phyloP scores from a whole-genome alignment of 73 alveolate genomes.

The Uronychia binucleata region DNA sequence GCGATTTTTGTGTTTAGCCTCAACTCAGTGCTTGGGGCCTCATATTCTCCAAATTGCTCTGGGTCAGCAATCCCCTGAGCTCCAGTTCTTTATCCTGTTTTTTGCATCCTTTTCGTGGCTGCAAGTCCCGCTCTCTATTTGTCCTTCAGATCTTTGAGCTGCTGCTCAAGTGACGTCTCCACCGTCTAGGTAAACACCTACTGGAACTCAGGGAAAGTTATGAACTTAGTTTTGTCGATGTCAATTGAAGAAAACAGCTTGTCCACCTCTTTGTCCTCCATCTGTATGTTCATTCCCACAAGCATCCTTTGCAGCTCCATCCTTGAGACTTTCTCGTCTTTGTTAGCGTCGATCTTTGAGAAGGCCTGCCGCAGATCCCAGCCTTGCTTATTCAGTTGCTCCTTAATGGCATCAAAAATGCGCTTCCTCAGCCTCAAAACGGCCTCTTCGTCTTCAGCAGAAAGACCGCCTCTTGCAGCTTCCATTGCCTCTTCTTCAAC shows the following conservation, averaged over 20 bases:
- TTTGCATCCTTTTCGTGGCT: not conserved
- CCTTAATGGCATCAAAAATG: constrained; percentile 14
- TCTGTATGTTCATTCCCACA: constrained; percentile 20
- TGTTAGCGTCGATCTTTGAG: constrained; percentile 37
- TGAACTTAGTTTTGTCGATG: constrained; percentile 47
- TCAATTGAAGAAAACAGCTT: constrained; percentile 56
- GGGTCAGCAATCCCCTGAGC: not conserved
- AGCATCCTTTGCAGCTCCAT: constrained; percentile 21
- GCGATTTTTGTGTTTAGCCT: constrained; percentile 28
- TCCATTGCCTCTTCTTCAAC: constrained; percentile 30
- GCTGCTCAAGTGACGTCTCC: too few species aligned
- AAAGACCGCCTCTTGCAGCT: not conserved
- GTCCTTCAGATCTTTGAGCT: constrained; percentile 56
- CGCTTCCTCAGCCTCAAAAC: constrained; percentile 17
- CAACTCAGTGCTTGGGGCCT: constrained; percentile 11
- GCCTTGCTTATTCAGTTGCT: constrained; percentile 3
- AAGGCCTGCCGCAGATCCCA: constrained; percentile 34
- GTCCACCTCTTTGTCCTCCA: constrained; percentile 46
- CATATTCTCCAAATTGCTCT: not conserved
- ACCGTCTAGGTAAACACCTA: constrained; percentile 33
- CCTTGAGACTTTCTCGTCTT: constrained; percentile 32
- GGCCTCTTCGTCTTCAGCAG: constrained; percentile 16
- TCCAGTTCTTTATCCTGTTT: not conserved
- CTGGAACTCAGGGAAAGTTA: constrained; percentile 59
- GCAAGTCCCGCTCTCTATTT: not conserved